Evolutionary conservation across 192 early-diverging fungal genomes (phyloP), one percentile per base, ranked within the genome.

Genomic region (Coemansia sp.): DNA sequence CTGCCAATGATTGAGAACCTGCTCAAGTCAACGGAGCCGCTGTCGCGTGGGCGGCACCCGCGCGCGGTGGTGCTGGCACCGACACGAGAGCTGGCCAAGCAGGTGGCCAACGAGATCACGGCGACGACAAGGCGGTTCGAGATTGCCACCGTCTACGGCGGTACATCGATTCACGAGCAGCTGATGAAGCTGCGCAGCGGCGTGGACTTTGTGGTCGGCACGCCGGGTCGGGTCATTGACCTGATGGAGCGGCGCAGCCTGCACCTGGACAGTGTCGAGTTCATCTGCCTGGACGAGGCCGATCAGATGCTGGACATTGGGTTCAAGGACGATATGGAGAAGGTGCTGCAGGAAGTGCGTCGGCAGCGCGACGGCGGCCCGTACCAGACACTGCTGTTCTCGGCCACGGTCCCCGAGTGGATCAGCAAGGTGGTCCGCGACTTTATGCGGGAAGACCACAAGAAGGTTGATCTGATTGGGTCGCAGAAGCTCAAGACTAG

Each of bases 291-390:
- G 44, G 96, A 98, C 67, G 96, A 99, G 73, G 91, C 91, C 18
- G 96, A 99, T 70, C 87, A 89, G 65, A 75, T 99, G 60, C 78
- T 99, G 42, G 94, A 99, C 44, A 89, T 93, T 82, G 93, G 93
- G 12, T 96, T 97, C 74, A 92, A 91, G 61, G 81, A 84, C 16
- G 90, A 91, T 52, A 80, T 99, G 59, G 82, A 92, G 45, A 68
- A 73, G 33, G 89, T 96, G 54, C 92, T 98, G 61, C 83, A 91
- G 54, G 80, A 83, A 36, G 83, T 96, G 38, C 65, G 79, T 53
- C 80, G 82, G 21, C 94, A 98, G 64, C 89, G 89, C 67, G 56
- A 78, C 31, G 64, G 61, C 18, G 51, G 42, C 16, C 41, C 58
- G 22, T 85, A 92, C 51, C 86, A 92, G 58, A 95, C 92, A 13